Percentiles rank a stretch among this genome's conserved stretches.
Evolutionary conservation across 805 yeast genomes (phyloP).

Genomic region (Lachancea cidri): DNA sequence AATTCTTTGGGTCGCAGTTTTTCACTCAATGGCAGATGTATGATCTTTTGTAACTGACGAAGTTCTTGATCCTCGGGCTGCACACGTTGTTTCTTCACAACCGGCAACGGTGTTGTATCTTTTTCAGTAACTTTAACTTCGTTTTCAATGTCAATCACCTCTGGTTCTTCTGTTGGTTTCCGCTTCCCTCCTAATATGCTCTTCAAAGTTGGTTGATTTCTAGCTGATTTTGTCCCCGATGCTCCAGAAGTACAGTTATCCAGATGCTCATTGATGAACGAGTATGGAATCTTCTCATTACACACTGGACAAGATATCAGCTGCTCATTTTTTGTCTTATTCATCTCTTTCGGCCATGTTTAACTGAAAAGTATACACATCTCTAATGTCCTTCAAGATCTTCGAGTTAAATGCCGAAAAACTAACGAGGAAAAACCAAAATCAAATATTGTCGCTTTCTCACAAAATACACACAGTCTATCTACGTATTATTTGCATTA

Average conservation of each 20-base stretch:
- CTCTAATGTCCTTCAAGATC: too few relatives aligned
- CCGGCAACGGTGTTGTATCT: background rate
- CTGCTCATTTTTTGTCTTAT: slow-evolving; percentile 15
- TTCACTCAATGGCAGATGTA: slow-evolving; percentile 59
- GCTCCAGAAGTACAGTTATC: slow-evolving; percentile 21
- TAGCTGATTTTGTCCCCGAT: slow-evolving; percentile 2
- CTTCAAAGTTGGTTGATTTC: slow-evolving; percentile 16
- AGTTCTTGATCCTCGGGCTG: slow-evolving; percentile 17
- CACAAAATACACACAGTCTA: too few relatives aligned
- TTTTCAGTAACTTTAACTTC: slow-evolving; percentile 11
- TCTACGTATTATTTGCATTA: too few relatives aligned
- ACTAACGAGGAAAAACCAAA: too few relatives aligned
- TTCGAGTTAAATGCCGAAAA: background rate
- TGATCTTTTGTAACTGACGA: slow-evolving; percentile 24
- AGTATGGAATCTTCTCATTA: slow-evolving; percentile 20
- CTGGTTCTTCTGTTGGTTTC: slow-evolving; percentile 1
- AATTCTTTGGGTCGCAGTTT: slow-evolving; percentile 71
- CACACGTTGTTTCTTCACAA: background rate
- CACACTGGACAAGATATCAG: slow-evolving; percentile 32
- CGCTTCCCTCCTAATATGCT: slow-evolving; percentile 14
- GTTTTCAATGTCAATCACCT: slow-evolving; percentile 4
- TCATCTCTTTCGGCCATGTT: too few relatives aligned
- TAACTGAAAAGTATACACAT: too few relatives aligned
- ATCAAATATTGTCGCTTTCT: too few relatives aligned
- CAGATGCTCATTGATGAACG: slow-evolving; percentile 27